Conservation (phyloP, 2,329 filamentous ascomycete species). For the Aspergillus quadrilineatus region DNA sequence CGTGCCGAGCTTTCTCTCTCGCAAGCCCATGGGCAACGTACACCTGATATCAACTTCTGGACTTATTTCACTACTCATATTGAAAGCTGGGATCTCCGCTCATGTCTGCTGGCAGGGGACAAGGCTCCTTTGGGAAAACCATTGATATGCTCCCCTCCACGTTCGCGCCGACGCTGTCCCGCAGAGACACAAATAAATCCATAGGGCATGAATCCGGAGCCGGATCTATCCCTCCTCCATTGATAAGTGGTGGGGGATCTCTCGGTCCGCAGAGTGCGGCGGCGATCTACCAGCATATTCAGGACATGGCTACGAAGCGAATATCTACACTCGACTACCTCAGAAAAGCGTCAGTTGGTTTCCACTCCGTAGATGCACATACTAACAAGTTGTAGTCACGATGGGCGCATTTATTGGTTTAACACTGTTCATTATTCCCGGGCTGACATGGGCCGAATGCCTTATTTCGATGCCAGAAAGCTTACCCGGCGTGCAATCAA, state of each 20-base stretch:
- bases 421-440: constrained; percentile 93
- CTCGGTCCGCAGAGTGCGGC: constrained; percentile 52
- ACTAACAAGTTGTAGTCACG: constrained; percentile 60
- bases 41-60: not conserved
- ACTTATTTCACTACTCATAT: not conserved
- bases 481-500: constrained; percentile 88
- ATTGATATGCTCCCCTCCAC: constrained; percentile 34
- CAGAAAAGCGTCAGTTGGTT: constrained; percentile 72
- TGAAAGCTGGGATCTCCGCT: not conserved
- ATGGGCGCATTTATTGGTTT: constrained; percentile 96
- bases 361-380: not conserved
- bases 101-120: not conserved
- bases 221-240: constrained; percentile 30
- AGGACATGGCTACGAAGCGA: constrained; percentile 84
- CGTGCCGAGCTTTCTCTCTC: not conserved
- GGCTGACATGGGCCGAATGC: constrained; percentile 73
- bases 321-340: constrained; percentile 94
- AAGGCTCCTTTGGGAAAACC: not conserved
- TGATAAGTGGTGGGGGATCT: constrained; percentile 33
- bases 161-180: constrained; percentile 33
- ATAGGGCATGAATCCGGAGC: constrained; percentile 28
- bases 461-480: constrained; percentile 81
- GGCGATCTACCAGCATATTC: constrained; percentile 66
- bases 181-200: constrained; percentile 38
- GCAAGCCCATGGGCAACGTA: not conserved